Base-by-base conservation (phyloP, 306 rosid species). In the Dryas alaskensis region DNA sequence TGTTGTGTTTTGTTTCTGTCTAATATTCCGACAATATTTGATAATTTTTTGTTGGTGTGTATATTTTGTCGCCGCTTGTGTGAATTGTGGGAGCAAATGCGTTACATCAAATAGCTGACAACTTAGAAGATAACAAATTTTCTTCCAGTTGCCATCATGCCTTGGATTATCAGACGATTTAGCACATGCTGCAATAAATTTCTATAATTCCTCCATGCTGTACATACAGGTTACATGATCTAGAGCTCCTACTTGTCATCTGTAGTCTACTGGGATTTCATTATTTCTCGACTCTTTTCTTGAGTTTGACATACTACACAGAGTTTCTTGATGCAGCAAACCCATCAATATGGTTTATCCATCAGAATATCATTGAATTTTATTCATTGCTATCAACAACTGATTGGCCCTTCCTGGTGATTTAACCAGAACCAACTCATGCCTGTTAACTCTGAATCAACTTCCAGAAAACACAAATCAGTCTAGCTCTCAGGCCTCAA, bases 41-140 rank as follows among this genome's bases (percentile, higher is more conserved):
- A 25, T 9, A 9, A 22, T 19, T 19, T 8, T 57, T 12, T 55
- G 2, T 57, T 10, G 62, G 5, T 1, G 1, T 57, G 1, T 25
- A 57, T 3, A 57, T 10, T 10, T 53, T 17, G 48, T 45, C 48
- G 8, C 1, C 48, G 3, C 48, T 45, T 0, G 48, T 45, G 48
- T 5, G 8, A 45, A 45, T 45, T 45, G 48, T 45, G 37, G 2
- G 37, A 31, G 37, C 37, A 31, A 31, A 31, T 22, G 37, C 37
- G 37, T 31, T 31, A 22, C 22, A 22, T 22, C 22, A 22, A 22
- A 22, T 22, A 22, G 22, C 22, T 44, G 4, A 44, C 47, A 9
- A 27, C 22, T 67, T 7, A 25, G 59, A 67, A 49, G 59, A 37
- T 59, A 67, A 48, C 59, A 67, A 67, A 6, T 17, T 42, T 53